These are phyloP conservation scores for Barnettozyma californica DNA, from an alignment of 805 yeast species.

Conservation along the genomic window DNA sequence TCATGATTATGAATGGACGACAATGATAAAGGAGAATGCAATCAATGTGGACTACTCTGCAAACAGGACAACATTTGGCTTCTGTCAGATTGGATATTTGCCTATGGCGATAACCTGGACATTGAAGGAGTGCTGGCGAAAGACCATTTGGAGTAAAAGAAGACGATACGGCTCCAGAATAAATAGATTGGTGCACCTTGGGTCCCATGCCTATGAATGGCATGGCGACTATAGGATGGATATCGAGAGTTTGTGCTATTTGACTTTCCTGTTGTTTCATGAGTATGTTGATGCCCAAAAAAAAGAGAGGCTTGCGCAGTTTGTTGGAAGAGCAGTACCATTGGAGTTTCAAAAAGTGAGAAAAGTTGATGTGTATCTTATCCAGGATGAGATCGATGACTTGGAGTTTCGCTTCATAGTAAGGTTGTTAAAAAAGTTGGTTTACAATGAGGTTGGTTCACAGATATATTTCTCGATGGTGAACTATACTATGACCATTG, in stretches of 20 bases:
- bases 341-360: neutral
- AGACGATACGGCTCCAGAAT: neutral
- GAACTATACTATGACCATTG: conserved; percentile 2
- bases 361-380: neutral
- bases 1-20: conserved; percentile 4
- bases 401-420: conserved; percentile 1
- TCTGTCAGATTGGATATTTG: neutral
- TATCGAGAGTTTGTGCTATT: conserved; percentile 5
- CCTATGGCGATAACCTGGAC: neutral
- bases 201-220: conserved; percentile 2
- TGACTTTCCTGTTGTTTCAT: conserved; percentile 2
- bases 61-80: neutral
- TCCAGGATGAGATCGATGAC: neutral
- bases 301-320: neutral
- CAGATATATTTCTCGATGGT: conserved; percentile 1
- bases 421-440: neutral
- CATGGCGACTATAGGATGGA: conserved; percentile 3
- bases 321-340: neutral
- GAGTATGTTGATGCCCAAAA: neutral
- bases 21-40: neutral
- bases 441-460: neutral
- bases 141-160: neutral
- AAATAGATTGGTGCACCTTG: neutral
- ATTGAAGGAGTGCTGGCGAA: neutral
- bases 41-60: neutral